Evolutionary conservation across 495 filamentous ascomycete genomes (phyloP).

Genomic region (Hypoxylon lenormandii): DNA sequence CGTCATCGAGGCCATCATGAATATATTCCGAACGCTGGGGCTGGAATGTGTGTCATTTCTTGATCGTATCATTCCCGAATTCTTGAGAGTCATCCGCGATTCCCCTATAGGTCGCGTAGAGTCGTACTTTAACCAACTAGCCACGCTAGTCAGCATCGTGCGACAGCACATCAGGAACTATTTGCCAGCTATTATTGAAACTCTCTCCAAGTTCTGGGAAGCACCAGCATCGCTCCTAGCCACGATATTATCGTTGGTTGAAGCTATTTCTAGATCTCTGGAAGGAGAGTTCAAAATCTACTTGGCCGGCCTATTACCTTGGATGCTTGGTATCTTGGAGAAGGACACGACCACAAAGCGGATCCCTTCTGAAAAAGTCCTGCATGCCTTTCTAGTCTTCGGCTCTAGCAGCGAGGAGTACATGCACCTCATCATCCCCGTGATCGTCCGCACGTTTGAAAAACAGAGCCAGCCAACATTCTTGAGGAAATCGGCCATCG

Average conservation of each 20-base stretch:
- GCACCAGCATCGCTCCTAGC: slow-evolving; percentile 78
- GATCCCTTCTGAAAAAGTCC: slow-evolving; percentile 84
- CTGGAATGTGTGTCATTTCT: slow-evolving; percentile 95
- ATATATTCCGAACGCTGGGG: slow-evolving; percentile 94
- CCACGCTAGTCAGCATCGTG: slow-evolving; percentile 92
- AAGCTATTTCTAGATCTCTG: slow-evolving; percentile 89
- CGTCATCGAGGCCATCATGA: slow-evolving; percentile 99
- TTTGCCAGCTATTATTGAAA: slow-evolving; percentile 81
- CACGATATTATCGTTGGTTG: slow-evolving; percentile 89
- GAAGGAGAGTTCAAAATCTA: slow-evolving; percentile 98
- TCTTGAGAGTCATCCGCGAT: slow-evolving; percentile 83
- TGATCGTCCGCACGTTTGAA: slow-evolving; percentile 92
- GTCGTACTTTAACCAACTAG: slow-evolving; percentile 95
- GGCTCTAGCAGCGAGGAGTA: slow-evolving; percentile 97
- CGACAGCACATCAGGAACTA: slow-evolving; percentile 94
- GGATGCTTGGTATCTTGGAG: slow-evolving; percentile 94
- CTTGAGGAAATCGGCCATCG: slow-evolving; percentile 88
- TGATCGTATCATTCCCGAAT: slow-evolving; percentile 90
- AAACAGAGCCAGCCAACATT: slow-evolving; percentile 79
- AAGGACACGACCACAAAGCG: slow-evolving; percentile 78
- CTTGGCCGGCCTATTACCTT: slow-evolving; percentile 83
- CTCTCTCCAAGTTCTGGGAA: slow-evolving; percentile 89
- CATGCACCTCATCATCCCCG: slow-evolving; percentile 98
- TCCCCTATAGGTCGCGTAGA: slow-evolving; percentile 80
- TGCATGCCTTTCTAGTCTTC: slow-evolving; percentile 95